Percentiles rank a stretch among this genome's conserved stretches.
Conservation (phyloP, 148 eudicot species). For the Nepenthes gracilis region DNA sequence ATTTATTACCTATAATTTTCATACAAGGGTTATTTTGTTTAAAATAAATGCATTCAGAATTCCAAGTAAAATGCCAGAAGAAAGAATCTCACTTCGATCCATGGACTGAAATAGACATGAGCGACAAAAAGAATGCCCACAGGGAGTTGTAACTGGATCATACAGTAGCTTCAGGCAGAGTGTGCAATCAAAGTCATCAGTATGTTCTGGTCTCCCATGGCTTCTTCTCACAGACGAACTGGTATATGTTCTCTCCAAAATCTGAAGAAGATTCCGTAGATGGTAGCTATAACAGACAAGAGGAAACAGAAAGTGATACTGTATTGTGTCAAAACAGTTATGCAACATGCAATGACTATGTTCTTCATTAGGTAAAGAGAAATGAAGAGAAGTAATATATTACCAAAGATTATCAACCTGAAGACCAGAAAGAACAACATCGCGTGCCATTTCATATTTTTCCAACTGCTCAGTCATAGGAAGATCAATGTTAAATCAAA, state of each 20-base stretch:
- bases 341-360: neutral
- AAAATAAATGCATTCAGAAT: neutral
- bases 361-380: slow-evolving; percentile 2
- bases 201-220: slow-evolving; percentile 53
- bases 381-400: neutral
- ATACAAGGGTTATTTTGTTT: slow-evolving; percentile 2
- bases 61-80: slow-evolving; percentile 4
- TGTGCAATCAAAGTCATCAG: slow-evolving; percentile 94
- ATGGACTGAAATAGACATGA: slow-evolving; percentile 93
- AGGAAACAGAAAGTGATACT: slow-evolving; percentile 1
- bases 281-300: slow-evolving; percentile 33
- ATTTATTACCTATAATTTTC: slow-evolving; percentile 54
- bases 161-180: slow-evolving; percentile 81
- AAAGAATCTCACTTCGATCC: slow-evolving; percentile 62
- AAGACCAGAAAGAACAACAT: slow-evolving; percentile 61
- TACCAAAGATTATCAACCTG: slow-evolving; percentile 84
- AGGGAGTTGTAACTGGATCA: slow-evolving; percentile 95
- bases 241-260: slow-evolving; percentile 32
- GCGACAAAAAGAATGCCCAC: slow-evolving; percentile 96
- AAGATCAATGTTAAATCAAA: neutral
- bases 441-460: slow-evolving; percentile 60
- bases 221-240: slow-evolving; percentile 26
- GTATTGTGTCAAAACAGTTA: slow-evolving; percentile 1
- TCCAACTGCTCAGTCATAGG: slow-evolving; percentile 58
- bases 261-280: slow-evolving; percentile 36